phyloP scores from a whole-genome alignment of 805 yeast genomes.

The Cyberlindnera lachancei region DNA sequence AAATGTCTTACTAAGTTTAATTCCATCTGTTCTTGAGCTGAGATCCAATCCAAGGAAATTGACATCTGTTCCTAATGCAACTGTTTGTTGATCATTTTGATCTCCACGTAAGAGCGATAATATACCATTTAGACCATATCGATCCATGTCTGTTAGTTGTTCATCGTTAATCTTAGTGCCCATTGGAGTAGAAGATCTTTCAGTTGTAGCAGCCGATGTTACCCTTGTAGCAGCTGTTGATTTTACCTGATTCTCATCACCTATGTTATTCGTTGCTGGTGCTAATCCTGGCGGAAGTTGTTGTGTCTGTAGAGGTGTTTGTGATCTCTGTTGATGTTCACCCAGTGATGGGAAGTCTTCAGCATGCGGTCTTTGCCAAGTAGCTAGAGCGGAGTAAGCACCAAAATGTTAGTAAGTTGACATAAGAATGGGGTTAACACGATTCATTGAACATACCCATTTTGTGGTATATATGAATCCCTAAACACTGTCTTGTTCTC shows the following conservation, averaged over 20 bases:
- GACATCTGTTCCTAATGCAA: constrained; percentile 72
- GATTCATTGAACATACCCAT: no score
- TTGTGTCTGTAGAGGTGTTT: background rate
- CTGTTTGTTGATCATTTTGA: constrained; percentile 51
- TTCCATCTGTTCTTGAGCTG: constrained; percentile 26
- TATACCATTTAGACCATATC: constrained; percentile 63
- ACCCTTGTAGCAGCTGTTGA: background rate
- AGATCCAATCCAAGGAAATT: constrained; percentile 60
- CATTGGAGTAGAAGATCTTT: no score
- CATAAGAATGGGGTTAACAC: no score
- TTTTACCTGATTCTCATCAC: background rate
- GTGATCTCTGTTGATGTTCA: background rate
- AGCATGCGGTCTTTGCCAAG: constrained; percentile 1
- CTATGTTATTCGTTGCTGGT: background rate
- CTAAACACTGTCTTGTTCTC: no score
- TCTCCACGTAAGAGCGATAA: constrained; percentile 54
- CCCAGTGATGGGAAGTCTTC: constrained; percentile 1
- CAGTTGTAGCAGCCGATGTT: background rate
- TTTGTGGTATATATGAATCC: no score
- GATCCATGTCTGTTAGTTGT: constrained; percentile 41
- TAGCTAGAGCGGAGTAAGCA: constrained; percentile 1
- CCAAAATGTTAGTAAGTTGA: no score
- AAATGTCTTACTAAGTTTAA: constrained; percentile 51
- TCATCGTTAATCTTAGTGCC: no score
- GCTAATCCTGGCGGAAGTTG: constrained; percentile 2